These are phyloP conservation scores for Sporothrix phasma DNA, from an alignment of 2,329 filamentous ascomycete genomes.

Conservation along the genomic window DNA sequence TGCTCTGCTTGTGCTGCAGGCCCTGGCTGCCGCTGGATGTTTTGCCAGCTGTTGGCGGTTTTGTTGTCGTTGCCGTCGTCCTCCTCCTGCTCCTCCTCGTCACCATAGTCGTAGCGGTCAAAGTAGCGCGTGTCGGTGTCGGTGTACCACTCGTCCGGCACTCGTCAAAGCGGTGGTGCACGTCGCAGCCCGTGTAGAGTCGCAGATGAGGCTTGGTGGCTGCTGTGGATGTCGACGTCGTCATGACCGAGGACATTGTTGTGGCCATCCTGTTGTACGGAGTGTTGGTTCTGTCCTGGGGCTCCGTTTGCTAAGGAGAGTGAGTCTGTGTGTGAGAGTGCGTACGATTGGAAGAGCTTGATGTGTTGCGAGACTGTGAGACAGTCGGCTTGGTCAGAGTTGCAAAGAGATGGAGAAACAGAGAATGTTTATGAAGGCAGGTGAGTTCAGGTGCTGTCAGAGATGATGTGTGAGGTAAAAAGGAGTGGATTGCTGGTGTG, in stretches of 20 bases:
- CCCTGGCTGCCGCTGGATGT: not conserved
- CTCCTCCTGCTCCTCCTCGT: not conserved
- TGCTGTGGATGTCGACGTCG: not conserved
- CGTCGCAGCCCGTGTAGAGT: not conserved
- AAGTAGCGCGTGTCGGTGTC: not conserved
- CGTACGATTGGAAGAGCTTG: too few relatives aligned
- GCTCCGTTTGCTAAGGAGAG: not conserved
- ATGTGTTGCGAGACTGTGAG: not conserved
- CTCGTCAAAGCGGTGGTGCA: conserved; percentile 1
- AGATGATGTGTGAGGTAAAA: not conserved
- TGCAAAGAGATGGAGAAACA: not conserved
- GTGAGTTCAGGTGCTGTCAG: not conserved
- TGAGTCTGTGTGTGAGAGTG: too few relatives aligned
- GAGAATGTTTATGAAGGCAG: not conserved
- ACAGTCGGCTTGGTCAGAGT: too few relatives aligned
- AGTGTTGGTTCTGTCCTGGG: not conserved
- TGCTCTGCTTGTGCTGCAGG: not conserved
- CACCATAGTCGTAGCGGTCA: not conserved
- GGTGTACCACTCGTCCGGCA: not conserved
- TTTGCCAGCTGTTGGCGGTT: not conserved
- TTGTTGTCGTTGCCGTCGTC: too few relatives aligned
- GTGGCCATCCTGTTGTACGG: not conserved
- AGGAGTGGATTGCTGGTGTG: not conserved
- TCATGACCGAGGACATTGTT: not conserved
- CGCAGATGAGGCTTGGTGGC: not conserved